Percentiles rank a stretch among this genome's conserved stretches.
Evolutionary conservation across 768 basidiomycete genomes (phyloP).

Genomic region (Porpolomopsis calyptriformis): DNA sequence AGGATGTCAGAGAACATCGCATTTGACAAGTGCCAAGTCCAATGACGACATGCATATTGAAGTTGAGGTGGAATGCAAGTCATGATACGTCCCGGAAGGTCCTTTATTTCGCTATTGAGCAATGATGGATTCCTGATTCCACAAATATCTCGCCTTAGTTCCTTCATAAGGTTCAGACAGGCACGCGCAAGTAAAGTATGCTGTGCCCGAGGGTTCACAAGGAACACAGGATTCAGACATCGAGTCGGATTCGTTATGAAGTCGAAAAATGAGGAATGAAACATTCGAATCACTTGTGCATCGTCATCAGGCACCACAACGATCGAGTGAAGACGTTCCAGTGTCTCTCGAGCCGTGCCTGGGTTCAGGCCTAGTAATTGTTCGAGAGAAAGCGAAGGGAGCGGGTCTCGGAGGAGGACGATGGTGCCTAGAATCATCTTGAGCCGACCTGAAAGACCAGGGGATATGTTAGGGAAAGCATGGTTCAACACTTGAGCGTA

Average conservation of each 20-base stretch:
- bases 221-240: background rate
- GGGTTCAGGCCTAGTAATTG: background rate
- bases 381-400: background rate
- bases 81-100: background rate
- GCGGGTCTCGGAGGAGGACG: background rate
- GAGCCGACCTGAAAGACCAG: background rate
- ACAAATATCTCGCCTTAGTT: constrained; percentile 1
- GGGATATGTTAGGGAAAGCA: background rate
- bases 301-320: background rate
- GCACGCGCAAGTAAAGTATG: constrained; percentile 1
- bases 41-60: background rate
- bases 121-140: background rate
- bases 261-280: background rate
- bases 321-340: background rate
- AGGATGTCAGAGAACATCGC: background rate
- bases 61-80: background rate
- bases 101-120: background rate
- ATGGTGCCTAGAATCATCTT: constrained; percentile 1
- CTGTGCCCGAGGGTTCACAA: background rate
- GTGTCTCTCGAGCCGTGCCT: background rate
- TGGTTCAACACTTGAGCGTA: background rate
- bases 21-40: constrained; percentile 1
- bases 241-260: background rate
- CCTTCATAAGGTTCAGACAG: background rate
- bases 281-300: background rate